Evolutionary conservation across 345 rosid species (phyloP).

Genomic region (Rhodamnia argentea): DNA sequence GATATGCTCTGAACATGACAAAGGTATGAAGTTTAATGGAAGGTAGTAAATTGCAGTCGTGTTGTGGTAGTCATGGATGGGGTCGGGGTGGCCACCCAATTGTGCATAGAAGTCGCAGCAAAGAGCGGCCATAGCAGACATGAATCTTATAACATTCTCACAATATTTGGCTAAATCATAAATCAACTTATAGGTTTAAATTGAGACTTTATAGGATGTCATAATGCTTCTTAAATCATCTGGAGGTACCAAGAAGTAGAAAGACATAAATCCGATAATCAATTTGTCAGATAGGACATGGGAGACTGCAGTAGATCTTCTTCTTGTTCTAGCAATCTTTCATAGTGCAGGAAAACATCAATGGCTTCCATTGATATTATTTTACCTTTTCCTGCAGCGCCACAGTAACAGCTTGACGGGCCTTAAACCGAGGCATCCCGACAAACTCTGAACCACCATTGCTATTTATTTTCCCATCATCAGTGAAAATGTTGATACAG

Average conservation of each 20-base stretch:
- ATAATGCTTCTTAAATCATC: neutral
- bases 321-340: neutral
- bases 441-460: conserved; percentile 65
- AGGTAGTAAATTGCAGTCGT: neutral
- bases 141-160: neutral
- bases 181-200: neutral
- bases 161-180: neutral
- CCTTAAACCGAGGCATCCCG: conserved; percentile 89
- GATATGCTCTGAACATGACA: neutral
- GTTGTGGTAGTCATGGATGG: neutral
- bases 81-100: neutral
- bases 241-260: neutral
- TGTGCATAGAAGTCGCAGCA: neutral
- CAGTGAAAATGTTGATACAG: conserved; percentile 75
- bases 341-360: neutral
- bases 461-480: conserved; percentile 85
- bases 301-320: neutral
- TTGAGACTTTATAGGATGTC: neutral
- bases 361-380: neutral
- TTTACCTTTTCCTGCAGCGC: conserved; percentile 62
- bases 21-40: neutral
- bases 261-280: neutral
- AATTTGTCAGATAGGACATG: neutral
- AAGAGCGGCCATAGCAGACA: neutral
- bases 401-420: conserved; percentile 75